Percentiles rank a stretch among this genome's conserved stretches.
phyloP scores from a whole-genome alignment of 306 rosid species.

The Geum urbanum region DNA sequence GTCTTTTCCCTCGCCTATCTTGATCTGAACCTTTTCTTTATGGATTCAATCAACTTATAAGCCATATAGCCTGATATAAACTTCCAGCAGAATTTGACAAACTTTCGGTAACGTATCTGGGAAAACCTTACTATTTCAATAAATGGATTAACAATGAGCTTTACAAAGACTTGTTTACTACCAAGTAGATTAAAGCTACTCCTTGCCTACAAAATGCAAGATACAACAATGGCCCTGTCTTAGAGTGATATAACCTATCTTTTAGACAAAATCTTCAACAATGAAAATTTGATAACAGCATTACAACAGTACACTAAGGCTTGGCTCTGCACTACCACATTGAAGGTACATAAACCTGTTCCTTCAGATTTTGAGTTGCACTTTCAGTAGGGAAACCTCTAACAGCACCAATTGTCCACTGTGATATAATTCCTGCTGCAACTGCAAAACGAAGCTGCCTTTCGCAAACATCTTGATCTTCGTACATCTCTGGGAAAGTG shows the following conservation, averaged over 20 bases:
- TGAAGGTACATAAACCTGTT: conserved; percentile 93
- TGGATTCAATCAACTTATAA: neutral
- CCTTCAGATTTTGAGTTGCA: conserved; percentile 95
- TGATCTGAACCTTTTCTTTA: neutral
- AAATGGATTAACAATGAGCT: neutral
- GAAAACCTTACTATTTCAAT: neutral
- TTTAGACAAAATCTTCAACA: conserved; percentile 5
- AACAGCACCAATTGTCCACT: conserved; percentile 91
- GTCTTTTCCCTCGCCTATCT: neutral
- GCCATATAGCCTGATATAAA: neutral
- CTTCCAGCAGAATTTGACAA: neutral
- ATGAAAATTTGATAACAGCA: conserved; percentile 5
- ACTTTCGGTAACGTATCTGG: neutral
- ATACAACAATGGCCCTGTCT: conserved; percentile 1
- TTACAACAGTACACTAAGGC: neutral
- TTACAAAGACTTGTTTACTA: neutral
- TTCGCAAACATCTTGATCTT: conserved; percentile 62
- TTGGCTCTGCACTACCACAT: conserved; percentile 58
- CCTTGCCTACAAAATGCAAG: conserved; percentile 4
- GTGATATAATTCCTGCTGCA: conserved; percentile 88
- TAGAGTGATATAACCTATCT: conserved; percentile 18
- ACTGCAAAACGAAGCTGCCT: conserved; percentile 82
- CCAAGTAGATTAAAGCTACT: neutral
- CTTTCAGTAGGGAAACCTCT: conserved; percentile 91
- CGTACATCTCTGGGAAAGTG: conserved; percentile 70